A percentile compares a stretch with the other conserved stretches of the same genome.
Evolutionary conservation across 495 filamentous ascomycete species (phyloP).

Genomic region (Aspergillus bridgeri): DNA sequence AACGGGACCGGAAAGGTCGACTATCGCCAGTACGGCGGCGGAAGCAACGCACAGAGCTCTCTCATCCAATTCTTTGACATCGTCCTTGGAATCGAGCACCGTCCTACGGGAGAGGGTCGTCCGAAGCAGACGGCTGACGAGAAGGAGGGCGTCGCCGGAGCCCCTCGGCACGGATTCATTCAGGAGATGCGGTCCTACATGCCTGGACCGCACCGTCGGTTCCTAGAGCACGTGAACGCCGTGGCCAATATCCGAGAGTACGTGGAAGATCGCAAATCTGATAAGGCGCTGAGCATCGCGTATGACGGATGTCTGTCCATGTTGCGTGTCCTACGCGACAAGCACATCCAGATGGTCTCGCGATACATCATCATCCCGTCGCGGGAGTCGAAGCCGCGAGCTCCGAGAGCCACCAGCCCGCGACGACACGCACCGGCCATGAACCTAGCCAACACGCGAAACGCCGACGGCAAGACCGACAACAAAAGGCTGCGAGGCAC

Average conservation of each 20-base stretch:
- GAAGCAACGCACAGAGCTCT: slow-evolving; percentile 93
- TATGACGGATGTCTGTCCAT: slow-evolving; percentile 91
- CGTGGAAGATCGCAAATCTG: slow-evolving; percentile 60
- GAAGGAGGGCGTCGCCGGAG: slow-evolving; percentile 50
- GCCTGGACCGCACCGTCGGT: slow-evolving; percentile 87
- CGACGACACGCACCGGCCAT: slow-evolving; percentile 40
- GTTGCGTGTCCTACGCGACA: slow-evolving; percentile 85
- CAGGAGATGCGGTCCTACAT: slow-evolving; percentile 96
- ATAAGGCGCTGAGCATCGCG: slow-evolving; percentile 67
- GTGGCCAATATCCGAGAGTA: slow-evolving; percentile 89
- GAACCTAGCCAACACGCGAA: slow-evolving; percentile 64
- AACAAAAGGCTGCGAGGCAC: slow-evolving; percentile 76
- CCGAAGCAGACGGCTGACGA: slow-evolving; percentile 22
- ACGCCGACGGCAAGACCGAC: slow-evolving; percentile 37
- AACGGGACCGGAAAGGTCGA: slow-evolving; percentile 60
- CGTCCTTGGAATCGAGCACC: slow-evolving; percentile 84
- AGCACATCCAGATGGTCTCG: slow-evolving; percentile 93
- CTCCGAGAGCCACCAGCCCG: slow-evolving; percentile 44
- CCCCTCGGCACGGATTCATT: slow-evolving; percentile 82
- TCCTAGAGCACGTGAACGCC: slow-evolving; percentile 71
- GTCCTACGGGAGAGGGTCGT: slow-evolving; percentile 75
- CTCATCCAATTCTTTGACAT: slow-evolving; percentile 95
- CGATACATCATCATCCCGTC: slow-evolving; percentile 84
- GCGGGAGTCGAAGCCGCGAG: slow-evolving; percentile 46
- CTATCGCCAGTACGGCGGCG: slow-evolving; percentile 80